Conservation (phyloP, 2,329 filamentous ascomycete species). For the Calonectria fujianensis region DNA sequence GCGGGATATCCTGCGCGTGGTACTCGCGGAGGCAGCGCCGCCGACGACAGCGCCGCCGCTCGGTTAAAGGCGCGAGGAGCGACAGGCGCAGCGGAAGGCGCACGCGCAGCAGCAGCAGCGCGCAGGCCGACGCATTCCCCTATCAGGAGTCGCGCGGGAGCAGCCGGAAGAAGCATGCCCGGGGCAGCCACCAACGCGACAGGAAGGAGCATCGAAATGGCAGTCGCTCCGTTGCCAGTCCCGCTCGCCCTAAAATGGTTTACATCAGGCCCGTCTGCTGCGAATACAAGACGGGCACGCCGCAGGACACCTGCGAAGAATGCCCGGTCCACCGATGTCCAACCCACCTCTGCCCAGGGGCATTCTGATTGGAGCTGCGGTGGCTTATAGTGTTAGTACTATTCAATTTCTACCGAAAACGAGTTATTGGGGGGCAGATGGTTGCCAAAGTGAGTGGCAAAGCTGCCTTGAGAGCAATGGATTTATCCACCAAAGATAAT, state of each 20-base stretch:
- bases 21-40: not conserved
- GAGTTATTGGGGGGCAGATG: not conserved
- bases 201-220: not conserved
- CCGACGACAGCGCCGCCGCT: not conserved
- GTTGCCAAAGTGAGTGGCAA: not conserved
- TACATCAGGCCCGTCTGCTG: not conserved
- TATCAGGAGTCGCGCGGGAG: not conserved
- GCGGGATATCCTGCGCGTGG: not conserved
- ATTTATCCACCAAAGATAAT: not conserved
- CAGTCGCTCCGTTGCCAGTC: not conserved
- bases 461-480: not conserved
- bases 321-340: not conserved
- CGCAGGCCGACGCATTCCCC: not conserved
- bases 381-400: not conserved
- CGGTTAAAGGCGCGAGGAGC: not conserved
- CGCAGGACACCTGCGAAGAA: not conserved
- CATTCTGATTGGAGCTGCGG: not conserved
- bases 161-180: not conserved
- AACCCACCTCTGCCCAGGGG: not conserved
- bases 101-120: not conserved
- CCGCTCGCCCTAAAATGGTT: not conserved
- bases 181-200: not conserved
- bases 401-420: not conserved
- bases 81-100: not conserved
- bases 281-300: not conserved